Evolutionary conservation across 1,139 yeast genomes (phyloP), one percentile per base, ranked within the genome.

Genomic region (Suhomyces atakaporum): DNA sequence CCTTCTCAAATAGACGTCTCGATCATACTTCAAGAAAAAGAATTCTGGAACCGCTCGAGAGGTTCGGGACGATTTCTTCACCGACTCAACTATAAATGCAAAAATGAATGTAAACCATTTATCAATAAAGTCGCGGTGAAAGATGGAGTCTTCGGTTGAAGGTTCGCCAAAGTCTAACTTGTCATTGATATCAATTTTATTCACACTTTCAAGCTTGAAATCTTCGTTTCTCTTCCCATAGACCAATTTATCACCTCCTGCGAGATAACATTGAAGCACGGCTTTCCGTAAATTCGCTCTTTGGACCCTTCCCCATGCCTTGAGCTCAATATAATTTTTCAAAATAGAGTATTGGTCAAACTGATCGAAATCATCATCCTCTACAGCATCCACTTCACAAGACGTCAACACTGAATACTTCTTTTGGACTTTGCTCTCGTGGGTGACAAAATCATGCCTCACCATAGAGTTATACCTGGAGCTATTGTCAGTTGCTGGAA

Each of bases 341-440:
- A 38, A 25, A n/a, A 37, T 15, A 11, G 32, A 13, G 14, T 21
- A 18, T 8, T 28, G 9, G 19, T 35, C 39, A n/a, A 25, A 35
- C 7, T 25, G 9, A 7, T 18, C 14, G 15, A 24, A 31, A n/a
- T 36, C 32, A 4, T 10, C 21, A 7, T 30, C 31, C 16, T 16
- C 18, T 4, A 35, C 32, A 5, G 42, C 42, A 35, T 38, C 42
- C 6, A 35, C 33, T 13, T 38, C 42, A 15, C 42, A 35, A 4
- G 39, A 28, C 4, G 32, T 9, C 7, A 38, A 13, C 1, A 29
- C 28, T 2, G 22, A 16, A 12, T 15, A 11, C 14, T 12, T n/a
- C 27, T 20, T 18, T 12, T 15, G 3, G 25, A 6, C 26, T 12
- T 5, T 11, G 4, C 7, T 7, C 14, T 15, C 15, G 9, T 24